Conservation (phyloP, 345 rosid genomes). For the Pugionium cornutum region DNA sequence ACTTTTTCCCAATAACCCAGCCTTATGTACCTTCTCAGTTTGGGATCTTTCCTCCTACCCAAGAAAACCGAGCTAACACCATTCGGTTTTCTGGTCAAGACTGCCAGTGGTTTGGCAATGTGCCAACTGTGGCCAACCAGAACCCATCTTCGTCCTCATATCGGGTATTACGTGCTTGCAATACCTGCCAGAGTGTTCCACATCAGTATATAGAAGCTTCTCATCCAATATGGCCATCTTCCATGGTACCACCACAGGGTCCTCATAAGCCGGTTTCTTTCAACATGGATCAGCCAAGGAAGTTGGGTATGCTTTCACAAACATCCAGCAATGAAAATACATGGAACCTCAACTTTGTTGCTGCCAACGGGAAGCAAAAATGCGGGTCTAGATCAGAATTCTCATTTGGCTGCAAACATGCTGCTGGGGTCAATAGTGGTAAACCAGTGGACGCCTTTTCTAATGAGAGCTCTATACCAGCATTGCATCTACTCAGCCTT, state of each 20-base stretch:
- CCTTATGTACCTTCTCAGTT: slow-evolving; percentile 44
- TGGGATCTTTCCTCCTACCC: slow-evolving; percentile 44
- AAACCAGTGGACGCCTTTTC: slow-evolving; percentile 56
- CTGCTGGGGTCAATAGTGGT: slow-evolving; percentile 28
- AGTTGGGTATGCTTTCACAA: slow-evolving; percentile 37
- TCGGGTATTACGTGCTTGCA: slow-evolving; percentile 44
- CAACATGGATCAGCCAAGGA: slow-evolving; percentile 45
- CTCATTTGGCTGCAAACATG: slow-evolving; percentile 56
- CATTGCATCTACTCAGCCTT: slow-evolving; percentile 86
- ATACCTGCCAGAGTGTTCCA: slow-evolving; percentile 50
- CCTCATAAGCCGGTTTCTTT: slow-evolving; percentile 43
- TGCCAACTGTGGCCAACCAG: slow-evolving; percentile 40
- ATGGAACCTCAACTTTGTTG: slow-evolving; percentile 45
- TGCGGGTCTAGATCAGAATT: slow-evolving; percentile 50
- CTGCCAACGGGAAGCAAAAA: slow-evolving; percentile 47
- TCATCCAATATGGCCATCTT: slow-evolving; percentile 46
- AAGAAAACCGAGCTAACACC: slow-evolving; percentile 46
- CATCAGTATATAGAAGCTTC: slow-evolving; percentile 52
- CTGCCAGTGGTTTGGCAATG: slow-evolving; percentile 52
- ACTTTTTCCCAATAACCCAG: slow-evolving; percentile 49
- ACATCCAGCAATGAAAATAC: slow-evolving; percentile 43
- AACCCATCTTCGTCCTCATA: slow-evolving; percentile 40
- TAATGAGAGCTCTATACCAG: slow-evolving; percentile 70
- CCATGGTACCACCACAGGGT: slow-evolving; percentile 48
- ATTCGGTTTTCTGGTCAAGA: slow-evolving; percentile 48